Evolutionary conservation across 2,329 filamentous ascomycete genomes (phyloP), one percentile per base, ranked within the genome.

Genomic region (Xylaria arbuscula): DNA sequence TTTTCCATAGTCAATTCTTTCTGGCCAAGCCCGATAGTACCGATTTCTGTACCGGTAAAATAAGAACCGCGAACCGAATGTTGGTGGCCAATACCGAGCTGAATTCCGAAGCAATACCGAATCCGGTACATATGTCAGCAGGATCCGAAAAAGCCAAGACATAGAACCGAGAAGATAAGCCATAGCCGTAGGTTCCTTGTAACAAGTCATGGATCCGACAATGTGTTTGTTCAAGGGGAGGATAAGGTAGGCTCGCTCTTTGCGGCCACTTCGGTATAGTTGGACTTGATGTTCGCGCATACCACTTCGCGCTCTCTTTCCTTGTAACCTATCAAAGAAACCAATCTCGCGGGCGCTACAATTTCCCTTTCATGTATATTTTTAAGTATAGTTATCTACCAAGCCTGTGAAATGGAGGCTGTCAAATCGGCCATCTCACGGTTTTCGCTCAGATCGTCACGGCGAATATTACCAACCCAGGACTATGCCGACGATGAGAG

Each of bases 61-160:
- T 38, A 24, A 22, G 19, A 34, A n/a, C n/a, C 10, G 8, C 10
- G 4, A 34, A 28, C 45, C 45, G 45, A n/a, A 40, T 60, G 45
- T n/a, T 51, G 38, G 45, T 28, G 22, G 51, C n/a, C 19, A 54
- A 42, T 54, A 62, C 59, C 48, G 50, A 54, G 40, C 2, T 24
- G 17, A 54, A 54, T 62, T 54, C 59, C 48, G 59, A 62, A 54
- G 36, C 59, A 54, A n/a, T 62, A 62, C 48, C 48, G 59, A 54
- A 54, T 62, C 59, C 59, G 59, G 36, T 54, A 45, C 48, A 34
- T 10, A 45, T 54, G 59, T 45, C 59, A 55, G 47, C 59, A 45
- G 22, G 36, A 54, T 34, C 59, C 59, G 59, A 45, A 28, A 19
- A 19, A 53, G 22, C 34, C 19, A 61, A 51, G 32, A 50, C 45